phyloP scores from a whole-genome alignment of 768 basidiomycete species.

The Dioszegia crocea region DNA sequence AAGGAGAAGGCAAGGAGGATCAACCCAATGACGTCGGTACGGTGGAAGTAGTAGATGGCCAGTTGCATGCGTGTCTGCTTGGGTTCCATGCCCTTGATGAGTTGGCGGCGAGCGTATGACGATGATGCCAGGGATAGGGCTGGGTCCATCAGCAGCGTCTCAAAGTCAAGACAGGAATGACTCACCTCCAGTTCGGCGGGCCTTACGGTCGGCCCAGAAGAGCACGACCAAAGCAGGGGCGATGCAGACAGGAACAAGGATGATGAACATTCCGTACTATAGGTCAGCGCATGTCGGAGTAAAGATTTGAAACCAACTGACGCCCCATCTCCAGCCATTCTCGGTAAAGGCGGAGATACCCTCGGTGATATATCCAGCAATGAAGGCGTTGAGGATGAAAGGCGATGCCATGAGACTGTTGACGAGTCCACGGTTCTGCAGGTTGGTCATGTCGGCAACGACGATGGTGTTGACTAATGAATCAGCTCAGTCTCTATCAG shows the following conservation, averaged over 20 bases:
- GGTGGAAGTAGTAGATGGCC: constrained; percentile 16
- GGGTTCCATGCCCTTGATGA: constrained; percentile 5
- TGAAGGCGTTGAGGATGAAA: constrained; percentile 42
- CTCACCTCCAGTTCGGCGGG: constrained; percentile 33
- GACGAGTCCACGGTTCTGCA: constrained; percentile 47
- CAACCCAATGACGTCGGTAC: constrained; percentile 40
- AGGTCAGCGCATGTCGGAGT: no score
- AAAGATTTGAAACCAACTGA: constrained; percentile 18
- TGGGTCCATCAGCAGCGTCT: not conserved
- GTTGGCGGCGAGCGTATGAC: constrained; percentile 23
- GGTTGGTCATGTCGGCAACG: constrained; percentile 45
- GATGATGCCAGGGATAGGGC: constrained; percentile 37
- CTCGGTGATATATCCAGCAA: constrained; percentile 40
- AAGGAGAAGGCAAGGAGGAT: constrained; percentile 41
- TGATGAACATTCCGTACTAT: constrained; percentile 45
- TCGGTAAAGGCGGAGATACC: constrained; percentile 22
- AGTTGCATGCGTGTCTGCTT: constrained; percentile 13
- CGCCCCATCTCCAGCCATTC: constrained; percentile 49
- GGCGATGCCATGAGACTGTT: constrained; percentile 37
- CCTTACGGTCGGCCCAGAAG: constrained; percentile 41
- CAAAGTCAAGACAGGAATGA: not conserved
- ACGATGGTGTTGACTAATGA: constrained; percentile 36
- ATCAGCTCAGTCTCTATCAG: not conserved
- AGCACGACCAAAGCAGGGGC: constrained; percentile 37
- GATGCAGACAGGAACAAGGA: constrained; percentile 41